phyloP scores from a whole-genome alignment of 768 basidiomycete species.

The Lanmaoa rubissima region DNA sequence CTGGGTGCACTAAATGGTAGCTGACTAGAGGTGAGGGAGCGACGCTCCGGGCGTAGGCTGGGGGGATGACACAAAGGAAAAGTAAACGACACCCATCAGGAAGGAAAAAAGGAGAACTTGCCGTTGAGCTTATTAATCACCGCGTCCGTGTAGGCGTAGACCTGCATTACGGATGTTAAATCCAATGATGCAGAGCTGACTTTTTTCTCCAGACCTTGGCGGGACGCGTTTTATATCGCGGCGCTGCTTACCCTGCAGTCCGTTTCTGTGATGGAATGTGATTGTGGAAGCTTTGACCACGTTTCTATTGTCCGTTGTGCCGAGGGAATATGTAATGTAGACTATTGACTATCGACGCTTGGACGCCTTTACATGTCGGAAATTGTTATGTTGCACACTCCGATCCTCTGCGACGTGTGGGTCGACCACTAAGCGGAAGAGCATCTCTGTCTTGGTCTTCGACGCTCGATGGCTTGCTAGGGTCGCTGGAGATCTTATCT shows the following conservation, averaged over 20 bases:
- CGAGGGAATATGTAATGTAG: background rate
- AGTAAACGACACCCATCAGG: background rate
- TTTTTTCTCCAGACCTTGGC: background rate
- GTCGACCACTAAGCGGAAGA: background rate
- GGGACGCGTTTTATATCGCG: background rate
- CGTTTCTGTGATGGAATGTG: background rate
- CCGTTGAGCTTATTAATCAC: slow-evolving; percentile 1
- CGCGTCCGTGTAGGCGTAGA: slow-evolving; percentile 1
- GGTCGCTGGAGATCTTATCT: background rate
- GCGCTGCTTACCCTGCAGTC: background rate
- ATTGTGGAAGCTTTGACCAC: background rate
- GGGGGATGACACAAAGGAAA: background rate
- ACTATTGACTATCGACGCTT: background rate
- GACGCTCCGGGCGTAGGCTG: background rate
- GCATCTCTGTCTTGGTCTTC: background rate
- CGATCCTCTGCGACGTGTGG: background rate
- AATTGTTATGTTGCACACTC: background rate
- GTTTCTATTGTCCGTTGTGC: background rate
- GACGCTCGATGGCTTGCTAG: background rate
- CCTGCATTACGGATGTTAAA: background rate
- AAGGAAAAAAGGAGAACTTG: background rate
- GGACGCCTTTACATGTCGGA: background rate
- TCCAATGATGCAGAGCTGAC: background rate
- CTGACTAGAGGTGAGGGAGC: background rate
- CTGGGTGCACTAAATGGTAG: background rate